Evolutionary conservation across 345 rosid species (phyloP).

Genomic region (Salix purpurea): DNA sequence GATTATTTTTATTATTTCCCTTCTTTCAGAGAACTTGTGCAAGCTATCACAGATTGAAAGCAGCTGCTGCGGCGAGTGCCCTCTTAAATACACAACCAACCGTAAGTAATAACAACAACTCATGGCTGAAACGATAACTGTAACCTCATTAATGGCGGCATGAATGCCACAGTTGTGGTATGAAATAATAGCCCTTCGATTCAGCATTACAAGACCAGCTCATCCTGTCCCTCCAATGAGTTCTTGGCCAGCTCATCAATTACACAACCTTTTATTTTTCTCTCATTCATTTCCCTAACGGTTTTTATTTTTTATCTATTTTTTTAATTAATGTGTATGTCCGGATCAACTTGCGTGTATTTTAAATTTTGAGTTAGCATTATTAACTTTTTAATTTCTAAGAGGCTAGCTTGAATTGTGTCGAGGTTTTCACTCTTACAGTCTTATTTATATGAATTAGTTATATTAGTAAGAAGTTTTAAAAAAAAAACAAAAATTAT

Average conservation of each 20-base stretch:
- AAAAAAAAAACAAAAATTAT: too few species aligned
- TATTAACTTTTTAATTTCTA: too few species aligned
- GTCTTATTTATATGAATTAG: too few species aligned
- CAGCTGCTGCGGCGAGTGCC: too few species aligned
- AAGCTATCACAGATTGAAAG: too few species aligned
- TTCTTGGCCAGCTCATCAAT: neutral
- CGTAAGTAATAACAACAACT: neutral
- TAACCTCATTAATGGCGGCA: constrained; percentile 9
- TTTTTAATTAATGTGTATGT: too few species aligned
- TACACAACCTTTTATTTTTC: neutral
- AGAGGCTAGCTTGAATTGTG: too few species aligned
- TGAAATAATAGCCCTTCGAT: neutral
- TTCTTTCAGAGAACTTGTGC: too few species aligned
- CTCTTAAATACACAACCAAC: constrained; percentile 1
- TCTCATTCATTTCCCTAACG: neutral
- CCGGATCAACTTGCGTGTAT: fast-evolving
- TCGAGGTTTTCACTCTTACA: too few species aligned
- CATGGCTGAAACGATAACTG: constrained; percentile 1
- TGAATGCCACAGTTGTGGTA: constrained; percentile 5
- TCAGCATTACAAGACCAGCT: neutral
- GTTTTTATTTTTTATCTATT: neutral
- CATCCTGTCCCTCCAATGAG: neutral
- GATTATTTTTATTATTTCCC: too few species aligned
- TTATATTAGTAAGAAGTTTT: too few species aligned
- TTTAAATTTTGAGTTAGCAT: too few species aligned